Conservation (phyloP, 2,329 filamentous ascomycete genomes). For the Elsinoe australis region DNA sequence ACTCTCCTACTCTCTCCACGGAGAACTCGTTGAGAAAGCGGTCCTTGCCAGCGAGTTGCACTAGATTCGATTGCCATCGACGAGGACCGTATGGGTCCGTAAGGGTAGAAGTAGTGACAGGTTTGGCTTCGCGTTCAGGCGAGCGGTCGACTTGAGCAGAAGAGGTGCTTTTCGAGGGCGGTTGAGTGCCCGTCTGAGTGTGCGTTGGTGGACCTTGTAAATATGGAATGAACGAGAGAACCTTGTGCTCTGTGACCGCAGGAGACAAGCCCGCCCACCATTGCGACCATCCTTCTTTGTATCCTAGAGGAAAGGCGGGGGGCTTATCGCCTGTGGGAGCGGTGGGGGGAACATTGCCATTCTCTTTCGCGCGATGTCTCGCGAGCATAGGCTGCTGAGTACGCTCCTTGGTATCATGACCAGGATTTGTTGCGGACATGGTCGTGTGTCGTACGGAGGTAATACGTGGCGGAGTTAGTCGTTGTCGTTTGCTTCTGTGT, state of each 20-base stretch:
- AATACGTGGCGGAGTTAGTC: background rate
- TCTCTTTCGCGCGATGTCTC: slow-evolving; percentile 27
- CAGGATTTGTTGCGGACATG: slow-evolving; percentile 28
- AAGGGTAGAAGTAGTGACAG: slow-evolving; percentile 36
- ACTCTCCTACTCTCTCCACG: slow-evolving; percentile 72
- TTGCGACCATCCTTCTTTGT: slow-evolving; percentile 84
- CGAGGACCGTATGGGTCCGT: slow-evolving; percentile 78
- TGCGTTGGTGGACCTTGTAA: slow-evolving; percentile 64
- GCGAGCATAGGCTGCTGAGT: slow-evolving; percentile 30
- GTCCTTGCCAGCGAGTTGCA: slow-evolving; percentile 75
- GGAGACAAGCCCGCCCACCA: slow-evolving; percentile 90
- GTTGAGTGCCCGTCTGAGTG: slow-evolving; percentile 53
- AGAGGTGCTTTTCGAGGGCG: slow-evolving; percentile 38
- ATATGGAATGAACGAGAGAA: slow-evolving; percentile 78
- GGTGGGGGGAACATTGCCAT: slow-evolving; percentile 18
- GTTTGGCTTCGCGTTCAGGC: slow-evolving; percentile 32
- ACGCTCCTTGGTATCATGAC: slow-evolving; percentile 22
- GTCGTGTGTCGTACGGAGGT: slow-evolving; percentile 23
- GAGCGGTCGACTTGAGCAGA: slow-evolving; percentile 34
- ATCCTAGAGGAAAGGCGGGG: slow-evolving; percentile 68
- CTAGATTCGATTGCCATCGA: slow-evolving; percentile 77
- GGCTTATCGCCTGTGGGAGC: slow-evolving; percentile 18
- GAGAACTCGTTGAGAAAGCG: slow-evolving; percentile 88
- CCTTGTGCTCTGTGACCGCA: slow-evolving; percentile 74
- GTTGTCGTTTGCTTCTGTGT: background rate